Percentiles rank a stretch among this genome's conserved stretches.
Evolutionary conservation across 2,329 filamentous ascomycete genomes (phyloP).

Genomic region (Fusarium sp.): DNA sequence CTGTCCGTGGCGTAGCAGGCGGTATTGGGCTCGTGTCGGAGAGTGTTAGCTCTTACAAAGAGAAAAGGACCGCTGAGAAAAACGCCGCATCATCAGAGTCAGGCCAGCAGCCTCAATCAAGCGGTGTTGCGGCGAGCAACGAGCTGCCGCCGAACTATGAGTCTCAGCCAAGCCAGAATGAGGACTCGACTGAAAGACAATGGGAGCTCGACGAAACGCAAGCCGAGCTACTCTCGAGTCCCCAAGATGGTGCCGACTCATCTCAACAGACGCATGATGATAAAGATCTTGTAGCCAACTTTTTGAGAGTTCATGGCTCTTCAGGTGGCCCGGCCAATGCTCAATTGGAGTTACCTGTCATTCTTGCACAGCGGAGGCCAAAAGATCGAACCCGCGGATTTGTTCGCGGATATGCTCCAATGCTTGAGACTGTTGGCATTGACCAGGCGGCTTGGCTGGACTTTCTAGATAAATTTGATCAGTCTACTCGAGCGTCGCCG

Average conservation of each 20-base stretch:
- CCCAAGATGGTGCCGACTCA: background rate
- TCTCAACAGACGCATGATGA: background rate
- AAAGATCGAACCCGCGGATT: slow-evolving; percentile 15
- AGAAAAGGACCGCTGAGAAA: slow-evolving; percentile 5
- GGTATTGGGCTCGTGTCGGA: slow-evolving; percentile 15
- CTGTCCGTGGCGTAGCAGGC: slow-evolving; percentile 11
- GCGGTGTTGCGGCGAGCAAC: background rate
- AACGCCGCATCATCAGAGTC: background rate
- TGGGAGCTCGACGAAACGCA: slow-evolving; percentile 17
- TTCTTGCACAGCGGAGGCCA: slow-evolving; percentile 10
- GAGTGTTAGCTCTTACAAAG: slow-evolving; percentile 13
- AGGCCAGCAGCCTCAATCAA: background rate
- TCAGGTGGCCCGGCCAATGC: background rate
- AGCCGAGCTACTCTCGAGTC: background rate
- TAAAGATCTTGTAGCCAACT: background rate
- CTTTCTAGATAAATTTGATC: slow-evolving; percentile 13
- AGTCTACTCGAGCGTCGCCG: background rate
- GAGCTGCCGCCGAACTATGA: background rate
- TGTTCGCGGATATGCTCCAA: slow-evolving; percentile 10
- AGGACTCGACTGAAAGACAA: background rate
- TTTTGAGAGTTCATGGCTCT: background rate
- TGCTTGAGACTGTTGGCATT: background rate
- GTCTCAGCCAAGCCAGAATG: background rate
- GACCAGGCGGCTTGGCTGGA: slow-evolving; percentile 8
- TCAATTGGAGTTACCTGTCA: background rate